Conservation (phyloP, 2,329 filamentous ascomycete species). For the Alternaria arbusti region DNA sequence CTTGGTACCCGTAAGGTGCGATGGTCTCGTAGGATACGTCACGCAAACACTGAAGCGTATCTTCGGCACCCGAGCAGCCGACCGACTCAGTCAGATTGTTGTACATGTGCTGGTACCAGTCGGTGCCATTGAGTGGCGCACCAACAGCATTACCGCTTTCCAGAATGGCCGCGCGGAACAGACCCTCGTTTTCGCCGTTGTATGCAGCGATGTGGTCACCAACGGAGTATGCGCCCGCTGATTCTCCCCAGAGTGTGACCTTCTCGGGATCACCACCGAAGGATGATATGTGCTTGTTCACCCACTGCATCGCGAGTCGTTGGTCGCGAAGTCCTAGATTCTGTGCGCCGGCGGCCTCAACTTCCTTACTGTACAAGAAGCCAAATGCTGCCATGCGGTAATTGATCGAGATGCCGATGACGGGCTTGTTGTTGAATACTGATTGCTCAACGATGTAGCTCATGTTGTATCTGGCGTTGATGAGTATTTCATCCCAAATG, state of each 20-base stretch:
- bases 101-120: slow-evolving; percentile 44
- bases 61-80: slow-evolving; percentile 26
- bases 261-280: slow-evolving; percentile 62
- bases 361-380: slow-evolving; percentile 54
- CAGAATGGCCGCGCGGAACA: slow-evolving; percentile 53
- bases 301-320: slow-evolving; percentile 65
- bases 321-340: slow-evolving; percentile 69
- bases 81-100: slow-evolving; percentile 35
- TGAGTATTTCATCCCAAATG: not conserved
- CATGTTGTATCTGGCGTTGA: slow-evolving; percentile 32
- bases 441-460: slow-evolving; percentile 42
- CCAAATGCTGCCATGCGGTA: slow-evolving; percentile 59
- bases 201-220: slow-evolving; percentile 48
- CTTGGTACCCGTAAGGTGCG: slow-evolving; percentile 33
- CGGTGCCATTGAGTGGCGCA: slow-evolving; percentile 36
- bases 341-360: slow-evolving; percentile 43
- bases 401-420: slow-evolving; percentile 51
- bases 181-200: slow-evolving; percentile 45
- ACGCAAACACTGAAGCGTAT: slow-evolving; percentile 38
- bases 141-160: slow-evolving; percentile 46
- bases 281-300: slow-evolving; percentile 62
- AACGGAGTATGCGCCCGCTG: slow-evolving; percentile 66
- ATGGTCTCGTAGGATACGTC: slow-evolving; percentile 35
- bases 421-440: slow-evolving; percentile 35
- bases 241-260: slow-evolving; percentile 66